A percentile compares a stretch with the other conserved stretches of the same genome.
These are phyloP conservation scores for Agaricus subrufescens DNA, from an alignment of 768 basidiomycete species.

Conservation along the genomic window DNA sequence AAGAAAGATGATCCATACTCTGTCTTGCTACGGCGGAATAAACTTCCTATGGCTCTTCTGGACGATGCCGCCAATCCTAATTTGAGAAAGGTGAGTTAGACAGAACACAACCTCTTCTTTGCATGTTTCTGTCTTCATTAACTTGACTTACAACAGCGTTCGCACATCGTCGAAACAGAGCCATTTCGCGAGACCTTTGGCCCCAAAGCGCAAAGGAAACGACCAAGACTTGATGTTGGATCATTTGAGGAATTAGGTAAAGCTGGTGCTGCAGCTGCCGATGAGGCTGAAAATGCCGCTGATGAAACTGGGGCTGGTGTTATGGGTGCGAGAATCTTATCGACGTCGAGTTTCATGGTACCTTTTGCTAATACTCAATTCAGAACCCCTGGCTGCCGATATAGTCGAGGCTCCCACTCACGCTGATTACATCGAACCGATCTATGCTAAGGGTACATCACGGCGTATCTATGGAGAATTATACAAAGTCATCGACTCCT, in stretches of 20 bases:
- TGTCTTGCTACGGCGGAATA: constrained; percentile 89
- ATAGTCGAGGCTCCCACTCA: constrained; percentile 56
- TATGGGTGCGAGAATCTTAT: constrained; percentile 33
- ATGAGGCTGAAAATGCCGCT: constrained; percentile 45
- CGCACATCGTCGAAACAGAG: constrained; percentile 95
- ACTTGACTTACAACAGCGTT: constrained; percentile 41
- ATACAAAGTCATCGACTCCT: constrained; percentile 99
- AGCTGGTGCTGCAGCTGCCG: constrained; percentile 49
- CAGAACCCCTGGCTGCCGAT: constrained; percentile 47
- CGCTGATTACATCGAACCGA: constrained; percentile 82
- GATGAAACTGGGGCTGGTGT: constrained; percentile 32
- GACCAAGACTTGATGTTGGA: constrained; percentile 81
- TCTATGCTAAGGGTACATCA: constrained; percentile 94
- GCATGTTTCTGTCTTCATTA: constrained; percentile 4
- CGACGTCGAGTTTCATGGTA: not conserved
- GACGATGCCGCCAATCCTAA: constrained; percentile 86
- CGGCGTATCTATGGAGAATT: constrained; percentile 95
- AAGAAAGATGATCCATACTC: constrained; percentile 95
- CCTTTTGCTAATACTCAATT: not conserved
- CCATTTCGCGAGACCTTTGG: constrained; percentile 95
- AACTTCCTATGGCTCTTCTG: constrained; percentile 93
- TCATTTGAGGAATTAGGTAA: constrained; percentile 88
- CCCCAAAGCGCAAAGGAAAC: constrained; percentile 91
- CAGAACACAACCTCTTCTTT: constrained; percentile 8
- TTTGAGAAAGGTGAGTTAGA: constrained; percentile 57